These are phyloP conservation scores for Eucalyptus dawsonii DNA, from an alignment of 345 rosid genomes.

Conservation along the genomic window DNA sequence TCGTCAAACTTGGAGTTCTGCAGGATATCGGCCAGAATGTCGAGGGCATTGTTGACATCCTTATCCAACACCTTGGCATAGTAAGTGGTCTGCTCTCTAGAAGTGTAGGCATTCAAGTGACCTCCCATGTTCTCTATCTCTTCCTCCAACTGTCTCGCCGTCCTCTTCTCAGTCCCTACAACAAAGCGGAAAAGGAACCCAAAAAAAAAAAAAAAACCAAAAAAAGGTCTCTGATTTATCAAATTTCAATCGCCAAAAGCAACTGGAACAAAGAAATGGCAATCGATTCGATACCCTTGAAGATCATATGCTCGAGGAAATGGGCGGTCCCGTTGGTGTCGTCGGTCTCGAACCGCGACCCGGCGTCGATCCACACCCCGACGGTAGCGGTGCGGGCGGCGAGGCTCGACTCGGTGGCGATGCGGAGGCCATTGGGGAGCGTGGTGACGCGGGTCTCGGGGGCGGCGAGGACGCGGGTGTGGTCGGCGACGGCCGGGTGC, in stretches of 20 bases:
- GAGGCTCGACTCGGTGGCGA: constrained; percentile 86
- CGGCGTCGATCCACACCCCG: constrained; percentile 98
- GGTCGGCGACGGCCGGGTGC: constrained; percentile 43
- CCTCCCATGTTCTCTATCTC: constrained; percentile 98
- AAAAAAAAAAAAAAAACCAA: not conserved
- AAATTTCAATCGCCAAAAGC: not conserved
- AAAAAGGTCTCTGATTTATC: not conserved
- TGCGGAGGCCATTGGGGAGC: constrained; percentile 78
- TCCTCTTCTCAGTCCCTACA: constrained; percentile 49
- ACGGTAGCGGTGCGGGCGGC: constrained; percentile 73
- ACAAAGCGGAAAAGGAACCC: not conserved
- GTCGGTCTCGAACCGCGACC: constrained; percentile 85
- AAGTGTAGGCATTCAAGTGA: constrained; percentile 86
- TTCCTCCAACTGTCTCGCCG: constrained; percentile 56
- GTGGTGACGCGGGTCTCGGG: constrained; percentile 91
- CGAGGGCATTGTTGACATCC: constrained; percentile 48
- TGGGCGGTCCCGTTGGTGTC: constrained; percentile 90
- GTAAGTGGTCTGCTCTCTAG: constrained; percentile 94
- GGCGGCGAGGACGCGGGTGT: constrained; percentile 70
- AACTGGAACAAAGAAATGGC: not conserved
- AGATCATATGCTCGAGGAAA: constrained; percentile 96
- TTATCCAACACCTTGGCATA: constrained; percentile 84
- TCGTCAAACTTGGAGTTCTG: constrained; percentile 84
- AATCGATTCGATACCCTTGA: constrained; percentile 28
- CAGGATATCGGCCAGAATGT: constrained; percentile 82